Evolutionary conservation across 768 basidiomycete species (phyloP).

Genomic region (Lentinula sp.): DNA sequence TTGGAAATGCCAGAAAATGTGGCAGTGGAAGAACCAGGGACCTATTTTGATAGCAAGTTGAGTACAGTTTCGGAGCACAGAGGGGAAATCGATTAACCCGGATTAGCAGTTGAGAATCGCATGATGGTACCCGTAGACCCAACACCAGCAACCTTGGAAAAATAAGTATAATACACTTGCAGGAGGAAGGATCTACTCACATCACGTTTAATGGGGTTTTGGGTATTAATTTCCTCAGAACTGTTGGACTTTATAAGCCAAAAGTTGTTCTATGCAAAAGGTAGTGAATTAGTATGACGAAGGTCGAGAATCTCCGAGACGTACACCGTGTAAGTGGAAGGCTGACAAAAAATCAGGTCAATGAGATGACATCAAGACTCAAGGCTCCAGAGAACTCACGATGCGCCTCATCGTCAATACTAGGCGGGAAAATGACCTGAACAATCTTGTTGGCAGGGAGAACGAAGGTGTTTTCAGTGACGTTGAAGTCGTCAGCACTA

Average conservation of each 20-base stretch:
- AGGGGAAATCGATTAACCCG: constrained; percentile 23
- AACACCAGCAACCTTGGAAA: constrained; percentile 11
- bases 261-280: constrained; percentile 25
- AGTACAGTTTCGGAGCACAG: neutral
- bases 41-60: constrained; percentile 5
- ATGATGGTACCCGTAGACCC: constrained; percentile 24
- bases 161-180: neutral
- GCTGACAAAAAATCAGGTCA: neutral
- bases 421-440: constrained; percentile 29
- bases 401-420: constrained; percentile 22
- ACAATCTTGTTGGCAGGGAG: constrained; percentile 30
- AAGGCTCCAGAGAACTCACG: neutral
- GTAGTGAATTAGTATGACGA: neutral
- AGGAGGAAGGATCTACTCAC: constrained; percentile 3
- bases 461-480: constrained; percentile 31
- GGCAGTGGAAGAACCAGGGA: constrained; percentile 25
- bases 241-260: constrained; percentile 32
- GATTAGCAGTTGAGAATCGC: constrained; percentile 51
- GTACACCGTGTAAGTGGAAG: constrained; percentile 24
- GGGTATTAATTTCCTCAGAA: constrained; percentile 24
- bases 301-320: neutral
- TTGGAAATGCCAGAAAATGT: constrained; percentile 34
- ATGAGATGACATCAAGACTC: neutral
- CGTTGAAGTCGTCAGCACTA: constrained; percentile 20
- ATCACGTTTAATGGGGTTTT: constrained; percentile 41